Evolutionary conservation across 2,329 filamentous ascomycete genomes (phyloP).

Genomic region (Beauveria scarabaeidicola): DNA sequence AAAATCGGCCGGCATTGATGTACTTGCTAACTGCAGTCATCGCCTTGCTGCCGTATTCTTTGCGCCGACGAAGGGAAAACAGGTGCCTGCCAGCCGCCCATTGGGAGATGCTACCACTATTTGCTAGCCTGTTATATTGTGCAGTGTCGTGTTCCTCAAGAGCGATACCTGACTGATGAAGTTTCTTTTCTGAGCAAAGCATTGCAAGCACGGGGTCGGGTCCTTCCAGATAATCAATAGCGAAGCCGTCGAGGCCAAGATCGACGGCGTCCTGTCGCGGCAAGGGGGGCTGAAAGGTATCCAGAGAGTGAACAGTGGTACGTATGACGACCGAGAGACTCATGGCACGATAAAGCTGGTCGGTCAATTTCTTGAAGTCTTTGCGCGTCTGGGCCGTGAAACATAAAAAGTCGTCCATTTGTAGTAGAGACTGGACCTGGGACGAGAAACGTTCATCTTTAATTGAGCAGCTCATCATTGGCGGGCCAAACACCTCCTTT

Average conservation of each 20-base stretch:
- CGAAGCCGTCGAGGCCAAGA: conserved; percentile 70
- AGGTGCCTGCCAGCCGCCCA: conserved; percentile 62
- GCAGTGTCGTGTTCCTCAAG: conserved; percentile 54
- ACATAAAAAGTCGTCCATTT: conserved; percentile 45
- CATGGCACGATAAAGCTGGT: conserved; percentile 54
- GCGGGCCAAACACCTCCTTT: conserved; percentile 70
- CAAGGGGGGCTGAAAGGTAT: conserved; percentile 47
- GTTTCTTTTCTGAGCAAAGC: conserved; percentile 65
- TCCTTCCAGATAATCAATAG: conserved; percentile 69
- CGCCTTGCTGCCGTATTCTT: conserved; percentile 70
- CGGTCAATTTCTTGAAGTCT: conserved; percentile 67
- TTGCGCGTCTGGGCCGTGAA: conserved; percentile 68
- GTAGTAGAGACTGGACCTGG: conserved; percentile 44
- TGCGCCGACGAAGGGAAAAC: conserved; percentile 60
- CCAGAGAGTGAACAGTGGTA: conserved; percentile 44
- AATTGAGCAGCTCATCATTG: conserved; percentile 71
- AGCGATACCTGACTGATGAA: conserved; percentile 62
- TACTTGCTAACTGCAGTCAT: conserved; percentile 59
- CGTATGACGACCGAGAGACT: conserved; percentile 65
- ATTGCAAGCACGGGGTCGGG: conserved; percentile 79
- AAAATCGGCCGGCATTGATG: conserved; percentile 55
- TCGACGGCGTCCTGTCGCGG: conserved; percentile 43
- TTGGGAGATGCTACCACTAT: conserved; percentile 47
- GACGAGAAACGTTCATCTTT: conserved; percentile 60
- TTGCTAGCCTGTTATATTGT: conserved; percentile 58